Evolutionary conservation across 257 asterid genomes (phyloP).

Genomic region (Catharanthus roseus): DNA sequence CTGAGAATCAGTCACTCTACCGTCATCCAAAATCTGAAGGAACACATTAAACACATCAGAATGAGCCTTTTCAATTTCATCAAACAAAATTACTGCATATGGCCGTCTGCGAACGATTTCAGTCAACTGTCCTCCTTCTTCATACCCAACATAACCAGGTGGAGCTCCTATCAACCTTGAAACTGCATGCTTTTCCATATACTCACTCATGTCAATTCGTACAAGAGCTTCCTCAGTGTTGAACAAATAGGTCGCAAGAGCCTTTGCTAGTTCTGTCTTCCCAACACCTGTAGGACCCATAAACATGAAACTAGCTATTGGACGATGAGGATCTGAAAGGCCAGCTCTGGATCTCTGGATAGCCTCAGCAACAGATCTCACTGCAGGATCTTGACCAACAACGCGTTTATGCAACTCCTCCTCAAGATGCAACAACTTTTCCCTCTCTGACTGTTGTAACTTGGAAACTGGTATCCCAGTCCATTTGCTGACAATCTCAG

Average conservation of each 20-base stretch:
- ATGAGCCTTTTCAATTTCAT: constrained; percentile 94
- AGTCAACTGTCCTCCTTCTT: constrained; percentile 91
- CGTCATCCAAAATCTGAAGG: constrained; percentile 91
- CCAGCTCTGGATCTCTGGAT: constrained; percentile 93
- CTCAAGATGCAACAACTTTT: constrained; percentile 76
- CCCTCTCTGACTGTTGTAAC: constrained; percentile 81
- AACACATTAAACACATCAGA: constrained; percentile 83
- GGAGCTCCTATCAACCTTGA: constrained; percentile 93
- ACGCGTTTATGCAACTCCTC: constrained; percentile 77
- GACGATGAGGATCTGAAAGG: constrained; percentile 94
- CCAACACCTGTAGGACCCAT: constrained; percentile 99
- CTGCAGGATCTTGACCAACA: constrained; percentile 92
- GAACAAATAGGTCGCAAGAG: constrained; percentile 82
- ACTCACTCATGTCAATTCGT: constrained; percentile 94
- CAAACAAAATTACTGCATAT: constrained; percentile 77
- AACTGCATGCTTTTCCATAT: constrained; percentile 97
- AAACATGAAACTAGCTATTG: constrained; percentile 96
- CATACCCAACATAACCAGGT: constrained; percentile 94
- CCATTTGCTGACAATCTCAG: constrained; percentile 97
- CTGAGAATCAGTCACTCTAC: constrained; percentile 92
- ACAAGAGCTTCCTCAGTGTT: constrained; percentile 94
- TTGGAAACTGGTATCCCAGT: constrained; percentile 91
- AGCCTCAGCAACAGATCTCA: constrained; percentile 88
- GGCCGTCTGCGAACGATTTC: constrained; percentile 90
- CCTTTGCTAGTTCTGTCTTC: constrained; percentile 90